phyloP scores from a whole-genome alignment of 805 yeast genomes.

The Yarrowia sp. region DNA sequence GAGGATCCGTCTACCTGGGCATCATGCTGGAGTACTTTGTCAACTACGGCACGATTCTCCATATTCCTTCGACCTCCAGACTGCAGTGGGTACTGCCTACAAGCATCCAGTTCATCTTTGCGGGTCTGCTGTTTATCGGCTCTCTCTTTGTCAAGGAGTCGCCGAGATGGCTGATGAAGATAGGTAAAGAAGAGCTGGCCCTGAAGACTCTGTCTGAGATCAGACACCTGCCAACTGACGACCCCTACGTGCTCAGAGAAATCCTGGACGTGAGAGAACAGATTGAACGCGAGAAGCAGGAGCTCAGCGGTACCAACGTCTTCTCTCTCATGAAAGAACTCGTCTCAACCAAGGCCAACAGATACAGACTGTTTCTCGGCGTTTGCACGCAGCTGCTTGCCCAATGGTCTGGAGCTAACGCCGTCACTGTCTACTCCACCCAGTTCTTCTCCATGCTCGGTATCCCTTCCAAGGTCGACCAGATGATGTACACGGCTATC shows the following conservation, averaged over 20 bases:
- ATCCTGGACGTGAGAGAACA: not conserved
- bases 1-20: not conserved
- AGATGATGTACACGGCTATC: not conserved
- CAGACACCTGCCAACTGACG: not conserved
- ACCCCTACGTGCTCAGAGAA: not conserved
- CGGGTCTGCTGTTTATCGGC: not conserved
- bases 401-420: not conserved
- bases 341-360: not conserved
- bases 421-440: not conserved
- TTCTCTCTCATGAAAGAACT: not conserved
- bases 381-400: not conserved
- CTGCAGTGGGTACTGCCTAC: not conserved
- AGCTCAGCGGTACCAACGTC: not conserved
- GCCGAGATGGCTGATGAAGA: not conserved
- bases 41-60: not conserved
- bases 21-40: not conserved
- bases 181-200: not conserved
- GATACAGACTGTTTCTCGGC: not conserved
- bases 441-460: not conserved
- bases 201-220: not conserved
- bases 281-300: not conserved
- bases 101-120: not conserved
- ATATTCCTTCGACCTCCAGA: not conserved
- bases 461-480: not conserved
- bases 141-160: not conserved